phyloP scores from a whole-genome alignment of 139 green algal genomes.

The Chlorella sp. region DNA sequence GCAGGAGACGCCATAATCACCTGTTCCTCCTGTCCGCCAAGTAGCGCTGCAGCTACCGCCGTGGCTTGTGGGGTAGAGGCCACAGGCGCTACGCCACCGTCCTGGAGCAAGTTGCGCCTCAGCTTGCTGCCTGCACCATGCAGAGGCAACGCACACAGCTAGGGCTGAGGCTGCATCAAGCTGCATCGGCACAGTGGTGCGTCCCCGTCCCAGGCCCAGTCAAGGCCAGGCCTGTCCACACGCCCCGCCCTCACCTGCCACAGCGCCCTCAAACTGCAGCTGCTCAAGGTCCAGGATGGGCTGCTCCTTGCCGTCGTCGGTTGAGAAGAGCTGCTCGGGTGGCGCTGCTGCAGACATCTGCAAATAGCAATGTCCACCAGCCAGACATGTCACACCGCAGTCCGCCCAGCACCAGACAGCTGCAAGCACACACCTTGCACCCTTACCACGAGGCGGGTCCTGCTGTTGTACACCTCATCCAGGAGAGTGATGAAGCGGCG shows the following conservation, averaged over 20 bases:
- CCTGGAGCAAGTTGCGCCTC: slow-evolving; percentile 45
- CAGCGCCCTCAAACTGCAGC: slow-evolving; percentile 77
- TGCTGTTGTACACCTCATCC: slow-evolving; percentile 72
- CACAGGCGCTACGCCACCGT: slow-evolving; percentile 57
- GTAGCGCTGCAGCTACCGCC: slow-evolving; percentile 11
- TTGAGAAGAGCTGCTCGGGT: slow-evolving; percentile 74
- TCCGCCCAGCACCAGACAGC: not conserved
- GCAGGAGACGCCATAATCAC: no score
- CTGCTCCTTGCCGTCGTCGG: slow-evolving; percentile 21
- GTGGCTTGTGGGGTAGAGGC: slow-evolving; percentile 11
- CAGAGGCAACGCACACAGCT: not conserved
- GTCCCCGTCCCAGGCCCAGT: no score
- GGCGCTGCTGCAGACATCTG: slow-evolving; percentile 26
- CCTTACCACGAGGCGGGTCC: slow-evolving; percentile 1
- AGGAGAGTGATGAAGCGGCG: slow-evolving; percentile 87
- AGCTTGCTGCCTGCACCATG: slow-evolving; percentile 39
- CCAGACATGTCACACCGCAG: slow-evolving; percentile 56
- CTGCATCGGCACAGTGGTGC: no score
- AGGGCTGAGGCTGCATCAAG: no score
- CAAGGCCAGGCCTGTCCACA: no score
- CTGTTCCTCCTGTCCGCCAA: slow-evolving; percentile 70
- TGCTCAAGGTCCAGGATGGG: slow-evolving; percentile 69
- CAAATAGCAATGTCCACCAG: slow-evolving; percentile 19
- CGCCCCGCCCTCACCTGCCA: slow-evolving; percentile 67
- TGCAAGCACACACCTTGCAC: not conserved